phyloP scores from a whole-genome alignment of 1,139 yeast genomes.

The Geotrichum restrictum region DNA sequence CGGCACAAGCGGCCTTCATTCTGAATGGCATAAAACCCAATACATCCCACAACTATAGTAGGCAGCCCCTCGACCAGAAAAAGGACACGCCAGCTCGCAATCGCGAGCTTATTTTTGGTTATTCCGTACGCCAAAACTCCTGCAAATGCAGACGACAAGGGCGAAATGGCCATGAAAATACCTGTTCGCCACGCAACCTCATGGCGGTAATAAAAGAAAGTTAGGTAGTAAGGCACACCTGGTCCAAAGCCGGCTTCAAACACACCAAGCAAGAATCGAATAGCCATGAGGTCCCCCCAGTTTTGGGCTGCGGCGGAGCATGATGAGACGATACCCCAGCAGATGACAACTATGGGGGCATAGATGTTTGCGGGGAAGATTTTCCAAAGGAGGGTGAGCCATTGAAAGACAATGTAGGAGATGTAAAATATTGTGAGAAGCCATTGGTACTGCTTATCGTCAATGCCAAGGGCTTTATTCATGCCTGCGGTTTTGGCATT shows the following conservation, averaged over 20 bases:
- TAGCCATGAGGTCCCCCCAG: conserved; percentile 51
- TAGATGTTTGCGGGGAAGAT: conserved; percentile 19
- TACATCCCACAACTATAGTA: conserved; percentile 16
- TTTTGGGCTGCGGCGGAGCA: conserved; percentile 39
- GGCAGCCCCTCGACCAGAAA: conserved; percentile 22
- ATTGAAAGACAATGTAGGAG: conserved; percentile 33
- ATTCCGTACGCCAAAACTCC: conserved; percentile 22
- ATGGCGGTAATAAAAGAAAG: conserved; percentile 31
- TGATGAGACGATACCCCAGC: conserved; percentile 21
- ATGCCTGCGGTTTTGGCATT: conserved; percentile 54
- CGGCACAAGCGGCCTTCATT: conserved; percentile 11
- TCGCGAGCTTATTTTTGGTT: conserved; percentile 12
- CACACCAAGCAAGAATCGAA: conserved; percentile 55
- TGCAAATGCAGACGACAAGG: conserved; percentile 20
- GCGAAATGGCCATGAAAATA: conserved; percentile 17
- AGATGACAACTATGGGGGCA: conserved; percentile 19
- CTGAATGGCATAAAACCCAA: conserved; percentile 20
- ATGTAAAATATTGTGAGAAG: conserved; percentile 27
- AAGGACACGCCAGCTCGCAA: conserved; percentile 19
- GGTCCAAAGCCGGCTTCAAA: conserved; percentile 62
- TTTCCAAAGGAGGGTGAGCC: conserved; percentile 23
- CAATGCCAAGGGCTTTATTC: conserved; percentile 45
- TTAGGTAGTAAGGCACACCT: conserved; percentile 28
- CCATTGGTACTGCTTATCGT: conserved; percentile 40
- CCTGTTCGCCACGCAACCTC: conserved; percentile 26